Base-by-base conservation (phyloP, 2,329 filamentous ascomycete species). In the Microdochium trichocladiopsis region DNA sequence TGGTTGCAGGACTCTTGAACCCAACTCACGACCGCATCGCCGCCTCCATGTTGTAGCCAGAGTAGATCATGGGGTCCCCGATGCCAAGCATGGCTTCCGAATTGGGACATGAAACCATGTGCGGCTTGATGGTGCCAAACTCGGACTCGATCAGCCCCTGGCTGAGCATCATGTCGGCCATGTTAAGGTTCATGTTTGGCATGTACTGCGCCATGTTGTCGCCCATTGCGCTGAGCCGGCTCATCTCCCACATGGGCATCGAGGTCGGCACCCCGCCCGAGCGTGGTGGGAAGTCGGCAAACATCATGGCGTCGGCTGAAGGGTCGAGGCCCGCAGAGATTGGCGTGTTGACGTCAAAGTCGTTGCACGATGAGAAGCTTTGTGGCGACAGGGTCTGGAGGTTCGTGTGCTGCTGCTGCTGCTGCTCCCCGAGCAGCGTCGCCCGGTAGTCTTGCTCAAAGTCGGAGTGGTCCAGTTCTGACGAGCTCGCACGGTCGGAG, bases 21-120 rank as follows among this genome's bases (percentile, higher is more conserved):
- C 37, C 21, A 4, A 11, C 23, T 48, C 23, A 48, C 21, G 23
- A 48, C 23, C 23, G 22, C 47, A 25, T 48, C 47, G 25, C 23
- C 14, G 47, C 23, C 8, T 66, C 64, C 59, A 66, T 65, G 53
- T 78, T 76, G 60, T 74, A 80, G 47, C 76, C 75, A 2, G 73
- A 69, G 58, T 76, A 82, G 52, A 83, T 80, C 78, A 82, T 82
- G 1, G 79, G 78, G 55, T 83, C 79, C 18, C 72, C 74, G 60
- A 80, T 73, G 18, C 78, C 76, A 62, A 82, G 70, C 78, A 82
- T 82, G 8, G 77, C 75, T 47, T 80, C 77, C 1, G 76, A 71
- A 50, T 79, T 77, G 43, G 73, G 66, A 57, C 75, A 76, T 36
- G 74, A 74, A 45, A 82, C 67, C 47, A 78, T 71, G 52, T 80